A percentile compares a stretch with the other conserved stretches of the same genome.
Evolutionary conservation across 2,329 filamentous ascomycete species (phyloP).

Genomic region (Botrytis deweyae): DNA sequence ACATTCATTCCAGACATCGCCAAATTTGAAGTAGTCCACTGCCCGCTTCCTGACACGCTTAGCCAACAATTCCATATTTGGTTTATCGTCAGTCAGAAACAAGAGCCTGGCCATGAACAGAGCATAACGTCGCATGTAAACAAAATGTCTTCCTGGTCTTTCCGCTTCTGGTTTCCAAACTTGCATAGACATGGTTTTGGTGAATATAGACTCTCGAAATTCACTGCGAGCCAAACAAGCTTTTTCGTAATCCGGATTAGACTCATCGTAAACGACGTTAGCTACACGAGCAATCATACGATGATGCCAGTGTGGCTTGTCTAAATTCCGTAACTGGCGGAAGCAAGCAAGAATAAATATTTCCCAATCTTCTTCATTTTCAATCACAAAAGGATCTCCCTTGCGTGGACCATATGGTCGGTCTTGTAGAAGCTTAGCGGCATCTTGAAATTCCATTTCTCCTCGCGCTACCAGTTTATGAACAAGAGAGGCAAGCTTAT

Average conservation of each 20-base stretch:
- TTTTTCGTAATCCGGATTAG: slow-evolving; percentile 44
- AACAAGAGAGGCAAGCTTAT: slow-evolving; percentile 65
- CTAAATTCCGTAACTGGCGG: slow-evolving; percentile 45
- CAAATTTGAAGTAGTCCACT: slow-evolving; percentile 47
- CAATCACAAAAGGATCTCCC: slow-evolving; percentile 35
- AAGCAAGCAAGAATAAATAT: slow-evolving; percentile 53
- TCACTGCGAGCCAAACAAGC: slow-evolving; percentile 62
- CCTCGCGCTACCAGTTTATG: slow-evolving; percentile 59
- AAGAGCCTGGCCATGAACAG: slow-evolving; percentile 64
- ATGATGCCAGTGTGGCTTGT: slow-evolving; percentile 76
- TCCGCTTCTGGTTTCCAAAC: slow-evolving; percentile 74
- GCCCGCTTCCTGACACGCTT: slow-evolving; percentile 63
- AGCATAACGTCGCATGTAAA: slow-evolving; percentile 71
- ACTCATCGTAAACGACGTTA: slow-evolving; percentile 59
- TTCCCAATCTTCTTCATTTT: slow-evolving; percentile 53
- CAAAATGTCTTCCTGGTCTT: slow-evolving; percentile 67
- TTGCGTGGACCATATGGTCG: slow-evolving; percentile 37
- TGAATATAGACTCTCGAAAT: slow-evolving; percentile 69
- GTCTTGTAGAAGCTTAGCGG: slow-evolving; percentile 40
- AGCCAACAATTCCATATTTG: slow-evolving; percentile 61
- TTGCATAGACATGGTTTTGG: slow-evolving; percentile 70
- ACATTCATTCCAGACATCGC: slow-evolving; percentile 33
- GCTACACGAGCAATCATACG: slow-evolving; percentile 65
- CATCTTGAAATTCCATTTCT: slow-evolving; percentile 33
- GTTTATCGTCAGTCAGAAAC: slow-evolving; percentile 59